These are phyloP conservation scores for Kondoa malvinella DNA, from an alignment of 768 basidiomycete species.

Conservation along the genomic window DNA sequence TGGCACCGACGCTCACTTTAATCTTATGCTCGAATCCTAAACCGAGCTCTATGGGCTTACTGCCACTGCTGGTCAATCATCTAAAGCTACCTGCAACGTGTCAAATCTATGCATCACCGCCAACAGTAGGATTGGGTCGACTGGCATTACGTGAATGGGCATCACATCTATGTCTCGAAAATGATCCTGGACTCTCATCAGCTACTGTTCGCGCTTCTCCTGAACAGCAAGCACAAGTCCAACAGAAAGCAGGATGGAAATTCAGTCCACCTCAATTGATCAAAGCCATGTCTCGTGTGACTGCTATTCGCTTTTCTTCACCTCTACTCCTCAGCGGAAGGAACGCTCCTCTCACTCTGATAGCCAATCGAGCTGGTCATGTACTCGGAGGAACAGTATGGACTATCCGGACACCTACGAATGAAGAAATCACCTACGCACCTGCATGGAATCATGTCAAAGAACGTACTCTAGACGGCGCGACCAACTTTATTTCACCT, in stretches of 20 bases:
- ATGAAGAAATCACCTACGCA: constrained; percentile 81
- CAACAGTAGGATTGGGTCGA: constrained; percentile 86
- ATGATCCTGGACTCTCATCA: constrained; percentile 20
- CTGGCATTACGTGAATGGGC: constrained; percentile 79
- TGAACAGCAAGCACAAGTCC: not conserved
- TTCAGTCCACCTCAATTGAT: constrained; percentile 69
- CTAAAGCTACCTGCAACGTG: constrained; percentile 65
- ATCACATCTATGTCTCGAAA: constrained; percentile 44
- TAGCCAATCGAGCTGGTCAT: constrained; percentile 87
- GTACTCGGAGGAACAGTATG: constrained; percentile 92
- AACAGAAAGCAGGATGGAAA: constrained; percentile 11
- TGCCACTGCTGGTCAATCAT: constrained; percentile 65
- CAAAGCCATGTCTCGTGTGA: constrained; percentile 80
- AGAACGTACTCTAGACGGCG: constrained; percentile 87
- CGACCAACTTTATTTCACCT: constrained; percentile 46
- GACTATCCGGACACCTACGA: constrained; percentile 92
- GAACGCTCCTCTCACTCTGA: constrained; percentile 81
- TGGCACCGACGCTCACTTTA: constrained; percentile 65
- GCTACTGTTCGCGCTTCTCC: not conserved
- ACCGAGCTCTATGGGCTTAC: constrained; percentile 72
- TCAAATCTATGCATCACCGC: constrained; percentile 82
- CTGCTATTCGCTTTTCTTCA: constrained; percentile 82
- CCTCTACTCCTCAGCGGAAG: constrained; percentile 70
- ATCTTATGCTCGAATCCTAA: constrained; percentile 91
- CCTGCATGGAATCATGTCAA: constrained; percentile 90